Percentiles rank a stretch among this genome's conserved stretches.
phyloP scores from a whole-genome alignment of 805 yeast genomes.

The Candida sanyiensis region DNA sequence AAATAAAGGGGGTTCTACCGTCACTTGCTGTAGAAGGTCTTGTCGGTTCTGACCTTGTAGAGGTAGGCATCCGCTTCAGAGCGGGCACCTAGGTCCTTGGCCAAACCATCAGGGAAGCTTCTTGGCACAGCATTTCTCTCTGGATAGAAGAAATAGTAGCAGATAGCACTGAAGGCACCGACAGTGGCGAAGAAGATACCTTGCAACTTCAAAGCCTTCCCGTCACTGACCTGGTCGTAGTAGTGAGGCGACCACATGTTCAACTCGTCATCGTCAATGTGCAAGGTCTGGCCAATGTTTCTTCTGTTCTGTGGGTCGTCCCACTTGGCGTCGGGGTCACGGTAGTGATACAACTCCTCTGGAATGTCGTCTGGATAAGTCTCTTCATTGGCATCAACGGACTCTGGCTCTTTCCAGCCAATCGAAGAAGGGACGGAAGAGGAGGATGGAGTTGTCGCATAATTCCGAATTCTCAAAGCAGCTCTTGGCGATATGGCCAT shows the following conservation, averaged over 20 bases:
- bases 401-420: constrained; percentile 5
- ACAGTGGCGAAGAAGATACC: constrained; percentile 49
- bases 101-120: constrained; percentile 73
- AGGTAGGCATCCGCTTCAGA: constrained; percentile 36
- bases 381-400: constrained; percentile 5
- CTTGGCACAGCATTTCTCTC: constrained; percentile 74
- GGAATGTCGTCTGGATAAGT: constrained; percentile 51
- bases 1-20: background rate
- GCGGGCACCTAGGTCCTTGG: constrained; percentile 64
- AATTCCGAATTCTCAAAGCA: background rate
- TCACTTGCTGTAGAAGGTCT: constrained; percentile 18
- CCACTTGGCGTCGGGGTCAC: constrained; percentile 66
- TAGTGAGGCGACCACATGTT: constrained; percentile 88
- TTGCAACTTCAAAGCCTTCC: constrained; percentile 54
- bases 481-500: too few relatives aligned
- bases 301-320: constrained; percentile 81
- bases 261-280: constrained; percentile 64
- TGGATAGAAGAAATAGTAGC: constrained; percentile 49
- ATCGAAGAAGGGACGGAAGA: background rate
- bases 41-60: constrained; percentile 39
- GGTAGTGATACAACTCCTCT: constrained; percentile 53
- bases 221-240: constrained; percentile 52
- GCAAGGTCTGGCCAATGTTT: constrained; percentile 67
- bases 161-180: constrained; percentile 35
- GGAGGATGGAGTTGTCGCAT: background rate